Percentiles rank a stretch among this genome's conserved stretches.
Evolutionary conservation across 768 basidiomycete genomes (phyloP).

Genomic region (Naganishia vaughanmartiniae): DNA sequence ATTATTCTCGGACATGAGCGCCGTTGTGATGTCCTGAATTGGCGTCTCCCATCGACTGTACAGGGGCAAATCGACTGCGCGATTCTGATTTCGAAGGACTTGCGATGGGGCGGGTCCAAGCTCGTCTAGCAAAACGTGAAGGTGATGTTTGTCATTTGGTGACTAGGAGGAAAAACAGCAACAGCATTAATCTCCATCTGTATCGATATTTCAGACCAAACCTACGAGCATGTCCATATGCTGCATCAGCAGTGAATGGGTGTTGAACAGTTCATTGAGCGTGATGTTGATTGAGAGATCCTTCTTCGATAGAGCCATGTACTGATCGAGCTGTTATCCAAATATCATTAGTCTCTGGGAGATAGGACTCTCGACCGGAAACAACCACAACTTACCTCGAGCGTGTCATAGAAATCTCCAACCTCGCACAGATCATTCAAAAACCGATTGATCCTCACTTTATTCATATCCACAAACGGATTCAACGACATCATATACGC

Average conservation of each 20-base stretch:
- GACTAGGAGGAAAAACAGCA: conserved; percentile 62
- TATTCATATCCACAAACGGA: conserved; percentile 98
- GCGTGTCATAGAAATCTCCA: conserved; percentile 96
- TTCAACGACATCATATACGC: conserved; percentile 98
- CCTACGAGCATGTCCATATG: conserved; percentile 90
- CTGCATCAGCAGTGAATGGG: conserved; percentile 88
- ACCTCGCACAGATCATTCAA: conserved; percentile 96
- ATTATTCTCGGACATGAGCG: conserved; percentile 81
- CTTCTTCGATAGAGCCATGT: conserved; percentile 99
- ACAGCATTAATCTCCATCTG: background rate
- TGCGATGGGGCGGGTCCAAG: conserved; percentile 88
- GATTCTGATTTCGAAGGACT: conserved; percentile 96
- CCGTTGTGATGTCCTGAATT: conserved; percentile 93
- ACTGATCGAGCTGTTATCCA: conserved; percentile 88
- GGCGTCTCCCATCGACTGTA: conserved; percentile 99
- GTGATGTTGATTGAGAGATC: conserved; percentile 98
- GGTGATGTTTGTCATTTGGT: conserved; percentile 94
- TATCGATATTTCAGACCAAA: conserved; percentile 25
- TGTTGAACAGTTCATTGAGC: conserved; percentile 97
- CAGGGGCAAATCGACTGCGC: conserved; percentile 82
- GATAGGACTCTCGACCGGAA: no score
- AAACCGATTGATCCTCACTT: conserved; percentile 94
- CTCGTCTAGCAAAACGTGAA: conserved; percentile 94
- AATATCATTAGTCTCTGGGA: conserved; percentile 8
- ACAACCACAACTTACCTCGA: conserved; percentile 67